These are phyloP conservation scores for Bryum argenteum DNA, from an alignment of 225 moss, liverwort and hornwort species.

Conservation along the genomic window DNA sequence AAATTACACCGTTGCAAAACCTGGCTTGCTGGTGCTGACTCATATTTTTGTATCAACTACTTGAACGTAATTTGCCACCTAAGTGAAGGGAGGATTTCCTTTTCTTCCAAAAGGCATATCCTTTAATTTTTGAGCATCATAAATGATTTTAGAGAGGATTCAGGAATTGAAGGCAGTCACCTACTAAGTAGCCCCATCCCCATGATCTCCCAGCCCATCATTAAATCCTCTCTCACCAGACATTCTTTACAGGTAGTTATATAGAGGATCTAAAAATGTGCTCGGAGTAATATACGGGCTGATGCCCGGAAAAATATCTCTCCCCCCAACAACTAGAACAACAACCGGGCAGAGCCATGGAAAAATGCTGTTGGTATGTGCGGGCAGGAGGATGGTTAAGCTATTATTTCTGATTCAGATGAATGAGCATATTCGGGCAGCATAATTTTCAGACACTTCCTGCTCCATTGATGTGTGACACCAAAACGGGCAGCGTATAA, in stretches of 20 bases:
- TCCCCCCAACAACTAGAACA: not conserved
- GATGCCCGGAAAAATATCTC: not conserved
- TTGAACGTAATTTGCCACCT: no score
- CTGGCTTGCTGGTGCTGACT: no score
- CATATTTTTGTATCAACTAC: no score
- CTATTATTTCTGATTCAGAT: no score
- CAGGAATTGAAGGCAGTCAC: not conserved
- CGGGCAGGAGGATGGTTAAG: not conserved
- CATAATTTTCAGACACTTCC: no score
- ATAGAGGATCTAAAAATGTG: not conserved
- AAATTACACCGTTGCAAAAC: no score
- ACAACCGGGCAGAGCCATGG: not conserved
- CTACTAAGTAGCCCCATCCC: not conserved
- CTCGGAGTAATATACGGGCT: constrained; percentile 9
- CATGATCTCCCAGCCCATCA: constrained; percentile 1
- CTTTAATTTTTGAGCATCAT: not conserved
- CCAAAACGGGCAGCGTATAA: no score
- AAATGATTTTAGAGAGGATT: not conserved
- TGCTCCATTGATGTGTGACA: no score
- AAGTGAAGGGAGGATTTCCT: no score
- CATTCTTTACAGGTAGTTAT: not conserved
- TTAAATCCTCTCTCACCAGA: not conserved
- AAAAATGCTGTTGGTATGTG: not conserved
- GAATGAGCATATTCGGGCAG: no score
- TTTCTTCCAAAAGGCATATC: no score